phyloP scores from a whole-genome alignment of 1,139 yeast species.

The Blastobotrys serpentis region DNA sequence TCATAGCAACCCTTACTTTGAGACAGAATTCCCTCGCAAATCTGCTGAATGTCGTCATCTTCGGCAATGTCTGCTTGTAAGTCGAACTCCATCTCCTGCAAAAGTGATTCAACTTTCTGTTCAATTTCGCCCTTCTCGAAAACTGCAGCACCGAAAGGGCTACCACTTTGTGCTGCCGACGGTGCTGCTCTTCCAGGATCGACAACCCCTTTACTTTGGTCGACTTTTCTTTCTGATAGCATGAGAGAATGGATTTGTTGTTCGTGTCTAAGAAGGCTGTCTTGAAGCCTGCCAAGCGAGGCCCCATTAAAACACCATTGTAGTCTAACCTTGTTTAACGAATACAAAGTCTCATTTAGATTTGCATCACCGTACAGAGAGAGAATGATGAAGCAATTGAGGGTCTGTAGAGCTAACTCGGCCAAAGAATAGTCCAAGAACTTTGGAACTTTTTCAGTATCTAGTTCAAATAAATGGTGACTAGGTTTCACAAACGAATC shows the following conservation, averaged over 20 bases:
- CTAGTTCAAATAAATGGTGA: constrained; percentile 19
- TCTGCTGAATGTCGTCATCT: neutral
- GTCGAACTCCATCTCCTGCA: constrained; percentile 1
- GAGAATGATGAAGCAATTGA: constrained; percentile 25
- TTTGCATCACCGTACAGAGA: constrained; percentile 20
- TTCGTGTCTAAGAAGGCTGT: neutral
- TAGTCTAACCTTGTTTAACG: constrained; percentile 14
- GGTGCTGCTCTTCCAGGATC: too few relatives aligned
- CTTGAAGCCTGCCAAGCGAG: neutral
- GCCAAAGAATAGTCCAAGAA: constrained; percentile 28
- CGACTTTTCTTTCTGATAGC: neutral
- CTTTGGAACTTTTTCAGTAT: constrained; percentile 21
- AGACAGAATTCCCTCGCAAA: constrained; percentile 16
- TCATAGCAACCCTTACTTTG: constrained; percentile 1
- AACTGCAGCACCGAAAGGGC: too few relatives aligned
- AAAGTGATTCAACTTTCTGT: neutral
- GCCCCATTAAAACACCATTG: constrained; percentile 19
- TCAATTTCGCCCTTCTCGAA: neutral
- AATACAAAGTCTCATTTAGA: constrained; percentile 12
- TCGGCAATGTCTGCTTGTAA: constrained; percentile 7
- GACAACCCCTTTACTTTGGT: too few relatives aligned
- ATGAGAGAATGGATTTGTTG: neutral
- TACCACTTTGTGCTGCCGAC: too few relatives aligned
- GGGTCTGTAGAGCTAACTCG: constrained; percentile 22
- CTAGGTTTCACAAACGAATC: constrained; percentile 20